Evolutionary conservation across 2,329 filamentous ascomycete genomes (phyloP), one percentile per base, ranked within the genome.

Genomic region (Verticillium nubilum): DNA sequence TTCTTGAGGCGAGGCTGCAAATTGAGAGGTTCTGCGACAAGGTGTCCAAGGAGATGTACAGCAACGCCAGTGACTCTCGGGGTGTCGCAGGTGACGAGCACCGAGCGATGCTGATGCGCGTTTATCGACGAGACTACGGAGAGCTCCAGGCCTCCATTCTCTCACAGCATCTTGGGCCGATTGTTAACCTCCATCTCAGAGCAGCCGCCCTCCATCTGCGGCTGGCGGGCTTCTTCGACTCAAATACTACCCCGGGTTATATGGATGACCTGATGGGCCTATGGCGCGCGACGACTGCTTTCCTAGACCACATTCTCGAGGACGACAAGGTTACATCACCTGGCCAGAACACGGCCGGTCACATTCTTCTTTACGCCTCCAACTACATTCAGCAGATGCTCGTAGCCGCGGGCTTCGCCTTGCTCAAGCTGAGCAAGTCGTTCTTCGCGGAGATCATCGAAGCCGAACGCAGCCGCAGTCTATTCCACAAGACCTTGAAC

Each of bases 351-450:
- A 76, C 73, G 35, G 74, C 74, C 57, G 80, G 83, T 7, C 80
- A 81, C 55, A 81, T 88, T 56, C 76, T 92, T 28, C 81, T 82
- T 56, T 87, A 89, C 67, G 83, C 86, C 27, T 88, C 85, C 64
- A 91, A 89, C 70, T 93, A 93, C 72, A 85, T 94, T 57, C 87
- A 92, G 69, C 90, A 94, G 72, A 93, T 94, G 88, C 85, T 92
- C 59, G 85, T 93, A n/a, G 90, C 90, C 2, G 89, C 88, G 5
- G 87, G 88, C 3, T 92, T 92, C 67, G 87, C 89, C 1, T 76
- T 95, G 54, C 80, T 93, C 62, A 94, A 93, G 68, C 79, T 94
- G 59, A 87, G 93, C 74, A 85, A 87, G 56, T 92, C 90, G 23
- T 88, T 88, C 74, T 93, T 93, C 66, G 82, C 87, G 47, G 83